phyloP scores from a whole-genome alignment of 2,329 filamentous ascomycete genomes.

The Fusarium caatingaense region DNA sequence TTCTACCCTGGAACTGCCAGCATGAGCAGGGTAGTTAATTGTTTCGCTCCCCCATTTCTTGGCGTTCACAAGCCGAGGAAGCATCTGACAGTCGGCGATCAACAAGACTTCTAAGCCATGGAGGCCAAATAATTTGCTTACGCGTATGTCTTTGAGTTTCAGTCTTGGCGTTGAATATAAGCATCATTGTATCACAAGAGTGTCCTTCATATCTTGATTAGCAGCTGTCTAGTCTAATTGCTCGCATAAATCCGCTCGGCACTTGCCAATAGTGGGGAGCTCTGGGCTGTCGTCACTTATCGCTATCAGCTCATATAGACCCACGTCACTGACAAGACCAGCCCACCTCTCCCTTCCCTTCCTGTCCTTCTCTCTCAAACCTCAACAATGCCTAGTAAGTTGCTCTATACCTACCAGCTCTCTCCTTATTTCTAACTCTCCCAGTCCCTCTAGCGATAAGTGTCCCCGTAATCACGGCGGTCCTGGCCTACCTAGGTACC shows the following conservation, averaged over 20 bases:
- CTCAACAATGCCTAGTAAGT: conserved; percentile 36
- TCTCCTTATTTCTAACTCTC: not conserved
- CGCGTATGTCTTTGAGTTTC: not conserved
- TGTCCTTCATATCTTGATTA: not conserved
- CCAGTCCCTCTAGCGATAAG: conserved; percentile 65
- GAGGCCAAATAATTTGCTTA: not conserved
- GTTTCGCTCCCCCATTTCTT: not conserved
- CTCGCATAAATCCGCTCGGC: conserved; percentile 10
- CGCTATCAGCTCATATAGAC: conserved; percentile 35
- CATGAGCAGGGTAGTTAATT: not conserved
- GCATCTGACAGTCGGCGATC: not conserved
- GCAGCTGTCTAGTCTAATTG: not conserved
- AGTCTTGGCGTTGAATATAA: not conserved
- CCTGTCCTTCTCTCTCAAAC: not conserved
- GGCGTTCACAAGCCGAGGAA: not conserved
- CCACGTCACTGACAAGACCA: conserved; percentile 23
- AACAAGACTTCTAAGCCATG: not conserved
- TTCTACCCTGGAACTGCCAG: not conserved
- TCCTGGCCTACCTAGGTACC: conserved; percentile 83
- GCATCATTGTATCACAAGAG: not conserved
- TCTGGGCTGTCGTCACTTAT: conserved; percentile 35
- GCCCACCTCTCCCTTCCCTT: not conserved
- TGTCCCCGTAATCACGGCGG: conserved; percentile 71
- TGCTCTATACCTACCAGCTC: not conserved
- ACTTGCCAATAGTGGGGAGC: conserved; percentile 28